Evolutionary conservation across 495 filamentous ascomycete species (phyloP).

Genomic region (Neurospora africana): DNA sequence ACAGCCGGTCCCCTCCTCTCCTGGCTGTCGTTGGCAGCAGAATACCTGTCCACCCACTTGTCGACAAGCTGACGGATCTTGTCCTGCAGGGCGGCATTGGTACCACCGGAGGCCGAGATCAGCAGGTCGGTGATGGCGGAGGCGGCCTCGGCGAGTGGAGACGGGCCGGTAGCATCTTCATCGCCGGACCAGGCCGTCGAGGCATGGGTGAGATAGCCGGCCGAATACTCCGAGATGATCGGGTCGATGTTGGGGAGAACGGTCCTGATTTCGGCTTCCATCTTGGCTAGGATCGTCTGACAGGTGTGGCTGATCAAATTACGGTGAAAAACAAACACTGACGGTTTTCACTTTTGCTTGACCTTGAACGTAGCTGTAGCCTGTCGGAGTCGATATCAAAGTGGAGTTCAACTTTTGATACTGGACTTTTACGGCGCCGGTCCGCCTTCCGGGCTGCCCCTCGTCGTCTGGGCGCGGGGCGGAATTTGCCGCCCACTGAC

Average conservation of each 20-base stretch:
- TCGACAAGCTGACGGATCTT: constrained; percentile 77
- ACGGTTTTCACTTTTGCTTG: neutral
- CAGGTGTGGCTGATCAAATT: neutral
- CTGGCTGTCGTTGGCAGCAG: constrained; percentile 52
- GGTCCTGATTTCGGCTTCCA: constrained; percentile 86
- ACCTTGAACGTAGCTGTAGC: neutral
- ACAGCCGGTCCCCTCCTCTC: constrained; percentile 59
- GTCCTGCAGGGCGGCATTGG: constrained; percentile 54
- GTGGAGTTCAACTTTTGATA: neutral
- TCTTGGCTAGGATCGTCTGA: constrained; percentile 22
- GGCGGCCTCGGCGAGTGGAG: constrained; percentile 76
- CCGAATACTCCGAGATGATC: constrained; percentile 83
- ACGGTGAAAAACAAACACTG: neutral
- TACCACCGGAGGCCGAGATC: constrained; percentile 77
- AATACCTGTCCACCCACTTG: constrained; percentile 77
- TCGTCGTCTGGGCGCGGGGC: neutral
- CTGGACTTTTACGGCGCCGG: neutral
- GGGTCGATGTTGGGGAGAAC: constrained; percentile 84
- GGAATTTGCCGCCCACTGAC: neutral
- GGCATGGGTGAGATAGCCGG: constrained; percentile 89
- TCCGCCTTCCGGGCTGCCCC: neutral
- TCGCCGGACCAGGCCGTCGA: constrained; percentile 73
- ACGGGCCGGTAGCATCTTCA: constrained; percentile 52
- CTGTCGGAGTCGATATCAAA: neutral
- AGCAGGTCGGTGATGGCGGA: constrained; percentile 74